A percentile compares a stretch with the other conserved stretches of the same genome.
These are phyloP conservation scores for Phialophora chinensis DNA, from an alignment of 2,329 filamentous ascomycete species.

Conservation along the genomic window DNA sequence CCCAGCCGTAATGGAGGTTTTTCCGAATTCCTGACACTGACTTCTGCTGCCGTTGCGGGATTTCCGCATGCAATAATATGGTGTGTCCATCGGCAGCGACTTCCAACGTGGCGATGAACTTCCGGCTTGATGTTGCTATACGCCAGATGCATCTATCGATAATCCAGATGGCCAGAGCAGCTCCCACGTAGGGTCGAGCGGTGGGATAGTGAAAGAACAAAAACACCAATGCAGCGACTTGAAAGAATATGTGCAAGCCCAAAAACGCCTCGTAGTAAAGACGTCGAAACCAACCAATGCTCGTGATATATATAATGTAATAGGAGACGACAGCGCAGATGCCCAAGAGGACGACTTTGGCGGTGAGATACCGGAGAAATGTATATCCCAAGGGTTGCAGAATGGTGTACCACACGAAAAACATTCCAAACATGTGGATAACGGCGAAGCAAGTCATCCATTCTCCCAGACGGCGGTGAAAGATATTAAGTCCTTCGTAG, in stretches of 20 bases:
- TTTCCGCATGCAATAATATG: constrained; percentile 48
- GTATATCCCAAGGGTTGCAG: constrained; percentile 58
- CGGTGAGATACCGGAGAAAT: constrained; percentile 58
- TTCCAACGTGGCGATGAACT: constrained; percentile 56
- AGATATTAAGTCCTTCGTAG: constrained; percentile 70
- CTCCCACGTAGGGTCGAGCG: constrained; percentile 59
- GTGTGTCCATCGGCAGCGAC: constrained; percentile 65
- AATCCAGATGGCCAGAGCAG: constrained; percentile 62
- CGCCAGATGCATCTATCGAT: constrained; percentile 65
- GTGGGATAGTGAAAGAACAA: constrained; percentile 66
- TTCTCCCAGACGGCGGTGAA: constrained; percentile 69
- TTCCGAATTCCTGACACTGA: constrained; percentile 37
- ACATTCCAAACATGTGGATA: constrained; percentile 62
- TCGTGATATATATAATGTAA: constrained; percentile 67
- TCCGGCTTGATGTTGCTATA: constrained; percentile 58
- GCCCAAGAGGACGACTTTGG: constrained; percentile 60
- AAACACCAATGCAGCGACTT: constrained; percentile 61
- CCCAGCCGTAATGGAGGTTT: constrained; percentile 60
- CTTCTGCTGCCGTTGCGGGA: constrained; percentile 24
- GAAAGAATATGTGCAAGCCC: constrained; percentile 63
- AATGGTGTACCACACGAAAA: constrained; percentile 60
- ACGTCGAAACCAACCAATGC: constrained; percentile 64
- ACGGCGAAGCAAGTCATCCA: constrained; percentile 65
- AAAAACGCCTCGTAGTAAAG: constrained; percentile 69
- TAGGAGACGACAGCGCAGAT: constrained; percentile 63